Conservation (phyloP, 306 rosid genomes). For the Vachellia collinsii region DNA sequence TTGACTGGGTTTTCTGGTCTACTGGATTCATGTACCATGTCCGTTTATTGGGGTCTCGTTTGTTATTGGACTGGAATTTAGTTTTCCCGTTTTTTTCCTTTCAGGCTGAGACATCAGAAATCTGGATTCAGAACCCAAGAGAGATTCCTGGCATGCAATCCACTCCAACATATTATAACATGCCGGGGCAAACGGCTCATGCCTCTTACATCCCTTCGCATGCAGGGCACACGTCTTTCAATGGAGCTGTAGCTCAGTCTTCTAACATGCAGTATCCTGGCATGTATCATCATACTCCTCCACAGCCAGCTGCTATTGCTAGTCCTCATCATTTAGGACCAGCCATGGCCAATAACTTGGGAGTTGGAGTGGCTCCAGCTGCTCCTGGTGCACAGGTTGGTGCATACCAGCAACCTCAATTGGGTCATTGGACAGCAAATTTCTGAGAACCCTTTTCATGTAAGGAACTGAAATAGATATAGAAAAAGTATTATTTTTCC, state of each 20-base stretch:
- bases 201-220: slow-evolving; percentile 86
- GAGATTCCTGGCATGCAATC: slow-evolving; percentile 89
- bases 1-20: not conserved
- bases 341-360: slow-evolving; percentile 81
- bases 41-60: not conserved
- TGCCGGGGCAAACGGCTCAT: slow-evolving; percentile 90
- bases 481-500: too few relatives aligned
- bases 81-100: slow-evolving; percentile 15
- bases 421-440: too few relatives aligned
- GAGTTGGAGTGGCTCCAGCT: slow-evolving; percentile 81
- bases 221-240: slow-evolving; percentile 74
- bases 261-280: slow-evolving; percentile 99
- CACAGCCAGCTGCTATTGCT: slow-evolving; percentile 68
- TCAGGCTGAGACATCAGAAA: slow-evolving; percentile 96
- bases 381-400: slow-evolving; percentile 29
- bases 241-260: slow-evolving; percentile 88
- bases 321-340: slow-evolving; percentile 88
- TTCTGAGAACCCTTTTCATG: too few relatives aligned
- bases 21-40: not conserved
- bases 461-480: too few relatives aligned
- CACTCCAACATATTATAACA: slow-evolving; percentile 69
- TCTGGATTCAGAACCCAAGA: slow-evolving; percentile 96
- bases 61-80: not conserved
- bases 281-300: slow-evolving; percentile 89
- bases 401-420: too few relatives aligned